These are phyloP conservation scores for Diaporthe sp. DNA, from an alignment of 2,329 filamentous ascomycete species.

Conservation along the genomic window DNA sequence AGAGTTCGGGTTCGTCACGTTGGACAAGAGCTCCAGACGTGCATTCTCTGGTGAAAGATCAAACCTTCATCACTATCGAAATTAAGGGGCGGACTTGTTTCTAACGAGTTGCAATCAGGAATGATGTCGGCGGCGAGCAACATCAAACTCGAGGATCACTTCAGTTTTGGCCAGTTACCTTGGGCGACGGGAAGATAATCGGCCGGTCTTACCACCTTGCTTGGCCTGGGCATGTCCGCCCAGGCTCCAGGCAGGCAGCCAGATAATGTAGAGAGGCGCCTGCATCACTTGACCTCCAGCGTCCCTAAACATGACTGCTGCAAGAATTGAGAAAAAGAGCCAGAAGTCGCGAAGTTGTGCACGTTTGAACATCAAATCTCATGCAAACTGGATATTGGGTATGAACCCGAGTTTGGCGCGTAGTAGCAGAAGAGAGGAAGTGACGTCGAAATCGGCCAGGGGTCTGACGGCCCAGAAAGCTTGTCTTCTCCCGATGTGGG, in stretches of 20 bases:
- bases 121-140: background rate
- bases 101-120: background rate
- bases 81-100: background rate
- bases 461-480: background rate
- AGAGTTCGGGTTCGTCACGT: too few relatives aligned
- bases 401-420: background rate
- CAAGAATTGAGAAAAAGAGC: background rate
- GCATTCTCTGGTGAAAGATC: too few relatives aligned
- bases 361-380: too few relatives aligned
- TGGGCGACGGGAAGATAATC: background rate
- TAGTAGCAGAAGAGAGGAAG: background rate
- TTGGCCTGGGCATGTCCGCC: background rate
- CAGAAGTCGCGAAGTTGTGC: too few relatives aligned
- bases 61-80: background rate
- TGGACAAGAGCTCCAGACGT: background rate
- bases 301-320: background rate
- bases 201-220: background rate
- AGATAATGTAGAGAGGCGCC: too few relatives aligned
- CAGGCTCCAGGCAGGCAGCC: background rate
- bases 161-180: background rate
- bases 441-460: background rate
- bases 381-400: background rate
- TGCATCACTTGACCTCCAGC: background rate
- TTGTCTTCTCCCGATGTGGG: background rate
- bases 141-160: background rate